Percentiles rank a stretch among this genome's conserved stretches.
Evolutionary conservation across 768 basidiomycete genomes (phyloP).

Genomic region (Termitomyces sp.): DNA sequence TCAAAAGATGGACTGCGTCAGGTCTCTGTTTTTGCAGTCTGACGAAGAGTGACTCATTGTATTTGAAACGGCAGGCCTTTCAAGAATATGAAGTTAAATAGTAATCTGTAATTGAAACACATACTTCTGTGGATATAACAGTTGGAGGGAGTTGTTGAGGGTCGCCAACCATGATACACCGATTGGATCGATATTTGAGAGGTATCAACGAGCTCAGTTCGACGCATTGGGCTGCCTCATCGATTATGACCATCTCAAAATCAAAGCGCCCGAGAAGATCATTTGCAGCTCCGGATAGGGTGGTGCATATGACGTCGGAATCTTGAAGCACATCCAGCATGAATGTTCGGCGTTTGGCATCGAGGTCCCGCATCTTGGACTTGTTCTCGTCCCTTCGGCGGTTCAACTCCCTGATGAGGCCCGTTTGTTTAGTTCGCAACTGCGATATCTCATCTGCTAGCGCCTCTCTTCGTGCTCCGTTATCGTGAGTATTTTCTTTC

Average conservation of each 20-base stretch:
- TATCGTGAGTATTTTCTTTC: conserved; percentile 48
- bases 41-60: conserved; percentile 92
- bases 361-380: conserved; percentile 74
- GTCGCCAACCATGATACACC: conserved; percentile 94
- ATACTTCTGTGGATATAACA: conserved; percentile 41
- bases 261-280: conserved; percentile 78
- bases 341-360: conserved; percentile 71
- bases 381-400: conserved; percentile 77
- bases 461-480: conserved; percentile 41
- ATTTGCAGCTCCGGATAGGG: conserved; percentile 90
- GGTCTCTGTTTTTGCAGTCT: conserved; percentile 76
- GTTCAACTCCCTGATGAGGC: conserved; percentile 66
- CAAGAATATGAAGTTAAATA: conserved; percentile 3
- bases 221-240: conserved; percentile 96
- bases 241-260: conserved; percentile 95
- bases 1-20: conserved; percentile 86
- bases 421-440: conserved; percentile 60
- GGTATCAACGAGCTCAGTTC: conserved; percentile 95
- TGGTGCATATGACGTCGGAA: conserved; percentile 92
- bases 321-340: conserved; percentile 74
- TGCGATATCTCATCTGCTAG: conserved; percentile 67
- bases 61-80: conserved; percentile 64
- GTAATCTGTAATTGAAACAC: not conserved
- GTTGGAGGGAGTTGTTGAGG: conserved; percentile 97
- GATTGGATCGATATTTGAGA: conserved; percentile 76